Base-by-base conservation (phyloP, 108 stramenopile genomes). In the Pseudonitzschia pungens region DNA sequence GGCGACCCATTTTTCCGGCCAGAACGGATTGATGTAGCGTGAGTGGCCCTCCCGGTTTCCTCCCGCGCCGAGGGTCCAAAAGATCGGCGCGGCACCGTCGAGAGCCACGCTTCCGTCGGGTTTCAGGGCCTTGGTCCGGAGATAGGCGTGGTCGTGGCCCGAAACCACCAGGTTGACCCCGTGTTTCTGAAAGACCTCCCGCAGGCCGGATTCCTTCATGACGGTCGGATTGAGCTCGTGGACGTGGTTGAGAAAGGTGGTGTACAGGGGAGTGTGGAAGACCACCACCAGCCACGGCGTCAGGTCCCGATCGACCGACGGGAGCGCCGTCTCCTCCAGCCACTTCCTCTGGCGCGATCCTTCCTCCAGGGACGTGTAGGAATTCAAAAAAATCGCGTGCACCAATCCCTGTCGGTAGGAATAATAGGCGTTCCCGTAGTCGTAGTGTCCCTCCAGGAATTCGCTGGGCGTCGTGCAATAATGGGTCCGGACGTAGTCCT, bases 91-190 rank as follows among this genome's bases (percentile, higher is more conserved):
- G 27, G 76, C 76, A 41, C 70, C 70, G 65, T 71, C 65, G 20
- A 75, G 41, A n/a, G 77, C 71, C 22, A 79, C 62, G 31, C 58
- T 62, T 22, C 77, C 85, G 60, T 83, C 45, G 22, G 55, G 56
- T 11, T 66, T 48, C 41, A 94, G 78, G 11, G 89, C 83, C 29
- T 81, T 52, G 48, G 89, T 90, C 14, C 96, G 73, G 72, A 95
- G 81, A 64, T 95, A 97, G 31, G 91, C 92, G 89, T 98, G 97
- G 51, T 94, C 89, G 77, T 98, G 97, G 36, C 96, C 97, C 21
- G 83, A 83, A 52, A 98, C 69, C 3, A 93, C 93, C 29, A 95
- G 68, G 78, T 98, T 95, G 43, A 98, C 96, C 24, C 77, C 68
- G 66, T 96, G 81, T 45, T 81, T 43, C 22, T 78, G 32, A 68